Conservation (phyloP, 2,329 filamentous ascomycete species). For the Fusarium pseudonygamai region DNA sequence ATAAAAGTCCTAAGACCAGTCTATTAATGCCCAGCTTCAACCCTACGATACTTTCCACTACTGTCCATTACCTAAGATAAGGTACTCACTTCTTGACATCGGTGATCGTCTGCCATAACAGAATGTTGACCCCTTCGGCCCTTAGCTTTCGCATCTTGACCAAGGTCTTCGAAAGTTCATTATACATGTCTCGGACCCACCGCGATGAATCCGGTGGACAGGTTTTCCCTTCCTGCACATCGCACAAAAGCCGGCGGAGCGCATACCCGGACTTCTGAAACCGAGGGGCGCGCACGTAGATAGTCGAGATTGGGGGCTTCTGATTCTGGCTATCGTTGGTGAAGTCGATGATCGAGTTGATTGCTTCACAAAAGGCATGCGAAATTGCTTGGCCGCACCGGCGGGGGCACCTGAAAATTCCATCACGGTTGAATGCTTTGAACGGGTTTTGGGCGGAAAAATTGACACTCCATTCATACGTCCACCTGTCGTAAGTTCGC, state of each 20-base stretch:
- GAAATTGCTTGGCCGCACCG: neutral
- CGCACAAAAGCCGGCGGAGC: fast-evolving
- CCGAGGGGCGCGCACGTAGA: neutral
- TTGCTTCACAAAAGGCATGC: neutral
- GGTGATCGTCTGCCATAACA: no score
- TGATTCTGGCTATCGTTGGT: neutral
- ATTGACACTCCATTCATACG: neutral
- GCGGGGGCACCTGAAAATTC: fast-evolving
- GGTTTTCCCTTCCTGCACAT: neutral
- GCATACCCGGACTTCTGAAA: fast-evolving
- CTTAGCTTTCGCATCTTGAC: neutral
- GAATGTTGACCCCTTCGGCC: no score
- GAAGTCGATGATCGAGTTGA: neutral
- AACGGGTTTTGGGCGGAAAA: neutral
- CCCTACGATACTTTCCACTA: neutral
- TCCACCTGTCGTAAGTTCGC: neutral
- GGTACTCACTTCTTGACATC: neutral
- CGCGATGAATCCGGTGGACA: fast-evolving
- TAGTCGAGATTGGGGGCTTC: neutral
- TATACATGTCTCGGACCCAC: neutral
- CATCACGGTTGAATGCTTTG: neutral
- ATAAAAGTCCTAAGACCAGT: neutral
- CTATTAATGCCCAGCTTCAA: neutral
- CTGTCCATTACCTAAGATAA: neutral
- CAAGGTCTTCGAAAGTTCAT: neutral